These are phyloP conservation scores for Hygrophila difformis DNA, from an alignment of 257 asterid genomes.

Conservation along the genomic window DNA sequence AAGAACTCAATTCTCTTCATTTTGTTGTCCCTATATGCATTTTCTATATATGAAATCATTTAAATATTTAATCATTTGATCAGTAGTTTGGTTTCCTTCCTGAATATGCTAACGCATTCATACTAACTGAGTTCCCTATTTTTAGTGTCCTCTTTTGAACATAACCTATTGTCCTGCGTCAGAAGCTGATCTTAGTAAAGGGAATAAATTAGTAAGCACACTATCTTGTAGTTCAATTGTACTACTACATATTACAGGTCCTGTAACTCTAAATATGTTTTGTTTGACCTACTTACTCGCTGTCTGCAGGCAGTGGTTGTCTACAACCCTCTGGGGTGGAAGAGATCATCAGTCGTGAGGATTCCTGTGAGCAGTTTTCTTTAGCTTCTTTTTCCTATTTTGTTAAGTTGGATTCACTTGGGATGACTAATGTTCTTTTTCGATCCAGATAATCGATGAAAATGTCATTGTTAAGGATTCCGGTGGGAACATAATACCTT, in stretches of 20 bases:
- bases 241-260: too few relatives aligned
- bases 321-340: constrained; percentile 92
- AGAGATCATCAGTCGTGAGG: constrained; percentile 67
- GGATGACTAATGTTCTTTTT: constrained; percentile 12
- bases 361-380: constrained; percentile 65
- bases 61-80: too few relatives aligned
- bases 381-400: not conserved
- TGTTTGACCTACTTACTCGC: constrained; percentile 1
- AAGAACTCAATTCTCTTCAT: constrained; percentile 11
- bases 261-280: constrained; percentile 1
- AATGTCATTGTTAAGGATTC: constrained; percentile 65
- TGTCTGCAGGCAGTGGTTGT: constrained; percentile 64
- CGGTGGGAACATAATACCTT: constrained; percentile 48
- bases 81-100: not conserved
- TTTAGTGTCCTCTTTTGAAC: constrained; percentile 87
- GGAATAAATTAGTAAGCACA: constrained; percentile 63
- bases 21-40: not conserved
- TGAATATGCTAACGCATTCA: not conserved
- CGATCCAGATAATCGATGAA: constrained; percentile 56
- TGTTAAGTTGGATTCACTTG: not conserved
- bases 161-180: constrained; percentile 85
- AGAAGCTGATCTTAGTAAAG: constrained; percentile 75
- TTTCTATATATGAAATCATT: too few relatives aligned
- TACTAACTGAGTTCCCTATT: not conserved
- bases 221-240: too few relatives aligned